Evolutionary conservation across 345 rosid genomes (phyloP).

Genomic region (Eucalyptus victrix): DNA sequence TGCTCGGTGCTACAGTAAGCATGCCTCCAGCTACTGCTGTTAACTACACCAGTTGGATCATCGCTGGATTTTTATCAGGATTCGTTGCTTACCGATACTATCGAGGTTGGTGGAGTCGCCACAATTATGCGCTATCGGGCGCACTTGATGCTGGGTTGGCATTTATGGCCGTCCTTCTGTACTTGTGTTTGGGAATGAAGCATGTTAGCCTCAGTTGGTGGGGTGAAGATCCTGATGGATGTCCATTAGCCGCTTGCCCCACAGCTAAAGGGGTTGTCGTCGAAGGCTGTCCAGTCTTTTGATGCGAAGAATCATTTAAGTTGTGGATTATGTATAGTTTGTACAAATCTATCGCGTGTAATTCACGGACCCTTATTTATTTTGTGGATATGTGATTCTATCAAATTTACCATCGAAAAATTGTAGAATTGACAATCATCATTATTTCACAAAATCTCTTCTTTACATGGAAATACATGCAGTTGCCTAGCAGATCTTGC

Average conservation of each 20-base stretch:
- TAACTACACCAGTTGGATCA: conserved; percentile 47
- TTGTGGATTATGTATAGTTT: not conserved
- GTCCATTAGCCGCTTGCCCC: conserved; percentile 56
- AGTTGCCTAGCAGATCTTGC: not conserved
- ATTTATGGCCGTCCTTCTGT: conserved; percentile 50
- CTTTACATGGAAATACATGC: not conserved
- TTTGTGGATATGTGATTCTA: no score
- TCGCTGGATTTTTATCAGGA: conserved; percentile 42
- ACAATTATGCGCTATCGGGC: conserved; percentile 56
- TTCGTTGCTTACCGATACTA: conserved; percentile 45
- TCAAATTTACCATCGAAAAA: not conserved
- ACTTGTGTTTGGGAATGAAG: conserved; percentile 37
- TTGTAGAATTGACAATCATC: not conserved
- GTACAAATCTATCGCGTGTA: not conserved
- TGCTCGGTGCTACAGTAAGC: conserved; percentile 26
- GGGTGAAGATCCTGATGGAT: conserved; percentile 45
- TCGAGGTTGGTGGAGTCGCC: conserved; percentile 57
- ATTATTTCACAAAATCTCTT: not conserved
- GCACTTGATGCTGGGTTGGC: conserved; percentile 64
- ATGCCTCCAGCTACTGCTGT: conserved; percentile 69
- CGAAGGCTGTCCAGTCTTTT: conserved; percentile 29
- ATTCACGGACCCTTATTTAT: not conserved
- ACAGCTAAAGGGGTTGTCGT: conserved; percentile 17
- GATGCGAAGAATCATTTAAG: conserved; percentile 1
- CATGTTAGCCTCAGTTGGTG: conserved; percentile 39